Conservation (phyloP, 2,329 filamentous ascomycete genomes). For the Penicillium sp. region DNA sequence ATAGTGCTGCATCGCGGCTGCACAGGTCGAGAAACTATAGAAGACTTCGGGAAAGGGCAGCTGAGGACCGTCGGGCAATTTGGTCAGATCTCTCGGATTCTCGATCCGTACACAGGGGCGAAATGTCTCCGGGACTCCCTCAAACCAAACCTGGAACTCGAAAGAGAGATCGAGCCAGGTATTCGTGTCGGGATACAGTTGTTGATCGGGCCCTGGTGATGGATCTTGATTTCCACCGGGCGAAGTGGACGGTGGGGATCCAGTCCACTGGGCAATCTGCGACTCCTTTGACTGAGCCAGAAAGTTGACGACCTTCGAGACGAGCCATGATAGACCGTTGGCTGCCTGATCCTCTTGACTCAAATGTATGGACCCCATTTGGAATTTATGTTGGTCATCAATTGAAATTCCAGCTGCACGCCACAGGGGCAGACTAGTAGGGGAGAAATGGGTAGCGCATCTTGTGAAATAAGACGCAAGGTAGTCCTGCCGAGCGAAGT, state of each 20-base stretch:
- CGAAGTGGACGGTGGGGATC: constrained; percentile 34
- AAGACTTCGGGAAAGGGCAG: constrained; percentile 57
- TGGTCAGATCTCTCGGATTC: constrained; percentile 57
- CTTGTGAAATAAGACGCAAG: constrained; percentile 62
- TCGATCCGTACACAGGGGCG: constrained; percentile 5
- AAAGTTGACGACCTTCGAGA: constrained; percentile 64
- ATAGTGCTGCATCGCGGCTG: constrained; percentile 64
- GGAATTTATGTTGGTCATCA: constrained; percentile 50
- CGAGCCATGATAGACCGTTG: constrained; percentile 63
- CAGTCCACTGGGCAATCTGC: constrained; percentile 36
- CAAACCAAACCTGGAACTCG: constrained; percentile 59
- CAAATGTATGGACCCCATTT: constrained; percentile 26
- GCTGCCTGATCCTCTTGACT: constrained; percentile 61
- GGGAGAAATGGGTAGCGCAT: constrained; percentile 57
- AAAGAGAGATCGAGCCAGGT: constrained; percentile 55
- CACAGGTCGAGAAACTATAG: constrained; percentile 62
- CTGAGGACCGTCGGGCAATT: constrained; percentile 30
- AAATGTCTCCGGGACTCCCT: constrained; percentile 59
- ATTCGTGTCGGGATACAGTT: constrained; percentile 36
- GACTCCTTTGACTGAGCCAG: constrained; percentile 58
- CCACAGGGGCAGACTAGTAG: constrained; percentile 60
- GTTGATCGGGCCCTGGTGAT: constrained; percentile 25
- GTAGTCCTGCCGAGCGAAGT: constrained; percentile 63
- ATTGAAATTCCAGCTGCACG: constrained; percentile 60
- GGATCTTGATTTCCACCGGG: not conserved